Percentiles rank a stretch among this genome's conserved stretches.
These are phyloP conservation scores for Eragrostis tef DNA, from an alignment of 202 grass and related monocot species.

Conservation along the genomic window DNA sequence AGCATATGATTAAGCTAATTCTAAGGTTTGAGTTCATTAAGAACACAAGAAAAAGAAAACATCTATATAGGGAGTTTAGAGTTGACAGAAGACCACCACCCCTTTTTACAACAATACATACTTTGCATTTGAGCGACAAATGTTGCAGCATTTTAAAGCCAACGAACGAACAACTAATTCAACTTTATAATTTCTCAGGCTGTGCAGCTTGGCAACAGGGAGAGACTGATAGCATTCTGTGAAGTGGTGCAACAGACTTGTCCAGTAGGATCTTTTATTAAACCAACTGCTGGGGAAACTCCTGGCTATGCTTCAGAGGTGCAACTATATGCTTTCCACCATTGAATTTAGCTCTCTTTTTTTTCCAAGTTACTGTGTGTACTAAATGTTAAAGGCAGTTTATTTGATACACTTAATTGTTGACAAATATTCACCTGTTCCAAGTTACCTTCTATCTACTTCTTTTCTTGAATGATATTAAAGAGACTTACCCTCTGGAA, in stretches of 20 bases:
- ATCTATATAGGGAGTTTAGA: background rate
- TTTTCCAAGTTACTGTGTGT: background rate
- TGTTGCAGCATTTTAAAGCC: background rate
- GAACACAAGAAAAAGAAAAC: background rate
- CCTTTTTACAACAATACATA: background rate
- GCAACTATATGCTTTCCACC: conserved; percentile 9
- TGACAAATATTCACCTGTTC: background rate
- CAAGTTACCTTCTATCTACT: background rate
- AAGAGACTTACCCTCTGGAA: conserved; percentile 31
- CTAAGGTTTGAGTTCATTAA: background rate
- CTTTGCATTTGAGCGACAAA: background rate
- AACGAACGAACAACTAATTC: background rate
- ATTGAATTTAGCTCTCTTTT: conserved; percentile 19
- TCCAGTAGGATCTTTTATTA: conserved; percentile 83
- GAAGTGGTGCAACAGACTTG: conserved; percentile 89
- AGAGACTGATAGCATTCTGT: conserved; percentile 82
- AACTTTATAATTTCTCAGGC: conserved; percentile 54
- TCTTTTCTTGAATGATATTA: background rate
- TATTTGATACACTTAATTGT: conserved; percentile 8
- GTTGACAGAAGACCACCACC: conserved; percentile 1
- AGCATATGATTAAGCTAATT: background rate
- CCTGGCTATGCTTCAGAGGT: conserved; percentile 98
- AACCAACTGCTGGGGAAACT: conserved; percentile 86
- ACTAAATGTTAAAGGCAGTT: too few species aligned
- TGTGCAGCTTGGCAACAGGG: conserved; percentile 75